A percentile compares a stretch with the other conserved stretches of the same genome.
Evolutionary conservation across 2,329 filamentous ascomycete species (phyloP).

Genomic region (Endothia cerciana): DNA sequence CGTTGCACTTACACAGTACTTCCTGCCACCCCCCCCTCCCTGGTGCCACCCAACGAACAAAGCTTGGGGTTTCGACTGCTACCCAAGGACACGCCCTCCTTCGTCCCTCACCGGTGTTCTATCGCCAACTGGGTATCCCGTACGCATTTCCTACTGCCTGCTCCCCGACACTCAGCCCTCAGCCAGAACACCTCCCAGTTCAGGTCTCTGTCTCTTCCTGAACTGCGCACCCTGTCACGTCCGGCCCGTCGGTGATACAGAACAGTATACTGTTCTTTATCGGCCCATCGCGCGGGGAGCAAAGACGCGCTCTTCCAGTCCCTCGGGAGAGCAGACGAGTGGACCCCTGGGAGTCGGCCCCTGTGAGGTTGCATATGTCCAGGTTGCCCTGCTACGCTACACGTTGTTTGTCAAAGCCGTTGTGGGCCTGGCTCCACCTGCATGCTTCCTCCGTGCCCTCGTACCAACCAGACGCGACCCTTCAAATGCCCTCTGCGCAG

Average conservation of each 20-base stretch:
- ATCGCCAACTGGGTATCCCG: too few relatives aligned
- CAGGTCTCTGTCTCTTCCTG: too few relatives aligned
- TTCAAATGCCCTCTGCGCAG: slow-evolving; percentile 1
- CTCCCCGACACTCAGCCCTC: too few relatives aligned
- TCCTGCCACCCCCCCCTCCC: neutral
- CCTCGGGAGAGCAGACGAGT: neutral
- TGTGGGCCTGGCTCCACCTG: slow-evolving; percentile 2
- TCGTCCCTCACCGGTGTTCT: too few relatives aligned
- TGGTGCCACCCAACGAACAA: too few relatives aligned
- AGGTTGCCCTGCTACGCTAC: neutral
- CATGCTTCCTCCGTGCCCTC: slow-evolving; percentile 1
- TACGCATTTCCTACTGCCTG: neutral
- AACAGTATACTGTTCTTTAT: neutral
- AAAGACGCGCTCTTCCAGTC: neutral
- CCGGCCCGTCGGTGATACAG: neutral
- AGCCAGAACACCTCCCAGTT: too few relatives aligned
- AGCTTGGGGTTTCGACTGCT: neutral
- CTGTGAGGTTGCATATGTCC: slow-evolving; percentile 3
- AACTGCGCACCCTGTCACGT: neutral
- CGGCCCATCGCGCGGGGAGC: too few relatives aligned
- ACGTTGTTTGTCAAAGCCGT: neutral
- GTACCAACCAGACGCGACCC: neutral
- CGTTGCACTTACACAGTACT: neutral
- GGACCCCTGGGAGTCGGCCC: neutral
- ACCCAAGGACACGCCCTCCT: neutral